Conservation (phyloP, 768 basidiomycete species). For the Boletellus ananas region DNA sequence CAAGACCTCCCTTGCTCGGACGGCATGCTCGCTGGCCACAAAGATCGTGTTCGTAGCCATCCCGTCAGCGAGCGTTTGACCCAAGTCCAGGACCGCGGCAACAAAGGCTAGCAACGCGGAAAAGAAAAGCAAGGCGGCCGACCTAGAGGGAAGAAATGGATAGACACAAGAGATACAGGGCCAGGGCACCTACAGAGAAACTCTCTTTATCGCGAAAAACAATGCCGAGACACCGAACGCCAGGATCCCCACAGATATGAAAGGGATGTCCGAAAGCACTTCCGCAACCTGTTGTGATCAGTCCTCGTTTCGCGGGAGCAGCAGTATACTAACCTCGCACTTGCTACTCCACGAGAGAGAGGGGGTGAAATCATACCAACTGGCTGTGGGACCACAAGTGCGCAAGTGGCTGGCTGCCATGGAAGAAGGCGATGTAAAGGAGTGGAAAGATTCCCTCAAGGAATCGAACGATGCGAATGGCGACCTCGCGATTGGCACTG, state of each 20-base stretch:
- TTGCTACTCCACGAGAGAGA: slow-evolving; percentile 39
- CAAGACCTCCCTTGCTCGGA: slow-evolving; percentile 55
- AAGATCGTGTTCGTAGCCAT: slow-evolving; percentile 22
- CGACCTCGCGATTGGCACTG: too few relatives aligned
- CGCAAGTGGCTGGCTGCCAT: slow-evolving; percentile 17
- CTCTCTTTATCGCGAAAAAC: slow-evolving; percentile 49
- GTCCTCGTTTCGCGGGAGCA: background rate
- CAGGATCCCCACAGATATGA: slow-evolving; percentile 63
- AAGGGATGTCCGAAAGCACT: slow-evolving; percentile 61
- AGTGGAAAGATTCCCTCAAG: slow-evolving; percentile 11
- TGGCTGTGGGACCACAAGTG: slow-evolving; percentile 9
- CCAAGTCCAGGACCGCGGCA: slow-evolving; percentile 61
- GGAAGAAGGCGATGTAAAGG: slow-evolving; percentile 14
- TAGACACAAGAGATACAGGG: background rate
- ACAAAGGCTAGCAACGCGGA: slow-evolving; percentile 59
- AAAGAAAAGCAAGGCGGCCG: slow-evolving; percentile 49
- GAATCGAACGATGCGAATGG: background rate
- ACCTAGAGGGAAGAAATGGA: slow-evolving; percentile 26
- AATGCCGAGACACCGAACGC: slow-evolving; percentile 58
- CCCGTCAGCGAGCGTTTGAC: slow-evolving; percentile 46
- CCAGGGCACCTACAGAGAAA: slow-evolving; percentile 43
- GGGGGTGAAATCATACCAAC: slow-evolving; percentile 25
- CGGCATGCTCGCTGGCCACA: slow-evolving; percentile 29
- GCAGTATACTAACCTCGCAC: slow-evolving; percentile 38
- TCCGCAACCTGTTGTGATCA: slow-evolving; percentile 44